Evolutionary conservation across 1,284 basidiomycete species (phyloP).

Genomic region (Tremellales sp.): DNA sequence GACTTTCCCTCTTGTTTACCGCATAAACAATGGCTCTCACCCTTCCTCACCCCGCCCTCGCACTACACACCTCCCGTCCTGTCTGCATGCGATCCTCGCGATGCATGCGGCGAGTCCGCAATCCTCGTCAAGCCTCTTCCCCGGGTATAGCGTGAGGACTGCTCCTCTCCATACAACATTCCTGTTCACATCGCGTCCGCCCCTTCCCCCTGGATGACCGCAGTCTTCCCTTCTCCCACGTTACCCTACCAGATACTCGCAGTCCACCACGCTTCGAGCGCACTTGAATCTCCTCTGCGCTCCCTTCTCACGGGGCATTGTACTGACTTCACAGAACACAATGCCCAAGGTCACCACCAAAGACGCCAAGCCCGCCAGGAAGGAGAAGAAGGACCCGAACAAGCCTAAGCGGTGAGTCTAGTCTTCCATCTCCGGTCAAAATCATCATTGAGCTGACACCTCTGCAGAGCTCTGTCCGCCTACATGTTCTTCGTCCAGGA

Average conservation of each 20-base stretch:
- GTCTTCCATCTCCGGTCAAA: neutral
- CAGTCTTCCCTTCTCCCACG: too few species aligned
- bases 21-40: too few species aligned
- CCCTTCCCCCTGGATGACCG: too few species aligned
- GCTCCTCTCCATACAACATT: neutral
- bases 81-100: too few species aligned
- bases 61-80: neutral
- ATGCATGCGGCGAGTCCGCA: too few species aligned
- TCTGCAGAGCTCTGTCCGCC: constrained; percentile 70
- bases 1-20: too few species aligned
- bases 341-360: constrained; percentile 68
- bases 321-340: constrained; percentile 11
- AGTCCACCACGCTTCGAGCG: too few species aligned
- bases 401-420: constrained; percentile 44
- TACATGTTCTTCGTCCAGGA: constrained; percentile 99
- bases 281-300: too few species aligned
- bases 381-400: constrained; percentile 43
- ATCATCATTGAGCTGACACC: neutral
- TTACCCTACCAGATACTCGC: too few species aligned
- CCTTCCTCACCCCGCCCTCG: neutral
- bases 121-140: constrained; percentile 2
- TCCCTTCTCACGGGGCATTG: too few species aligned
- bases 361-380: constrained; percentile 50
- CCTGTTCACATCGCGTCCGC: neutral
- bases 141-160: neutral